phyloP scores from a whole-genome alignment of 306 rosid species.

The Macrotyloma uniflorum region DNA sequence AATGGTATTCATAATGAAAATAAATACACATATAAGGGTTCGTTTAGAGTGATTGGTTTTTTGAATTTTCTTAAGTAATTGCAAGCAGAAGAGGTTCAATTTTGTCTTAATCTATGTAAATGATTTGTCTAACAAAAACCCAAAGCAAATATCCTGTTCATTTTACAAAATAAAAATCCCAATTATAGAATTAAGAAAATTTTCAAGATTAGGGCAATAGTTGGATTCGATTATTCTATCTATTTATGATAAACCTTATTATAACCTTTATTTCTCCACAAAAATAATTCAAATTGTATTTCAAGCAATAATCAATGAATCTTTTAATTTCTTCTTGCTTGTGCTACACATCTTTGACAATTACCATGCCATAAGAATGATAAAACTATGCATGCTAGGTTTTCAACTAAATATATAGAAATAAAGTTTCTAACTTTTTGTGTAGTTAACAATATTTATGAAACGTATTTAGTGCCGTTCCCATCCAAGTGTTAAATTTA shows the following conservation, averaged over 20 bases:
- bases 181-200: not conserved
- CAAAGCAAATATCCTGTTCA: not conserved
- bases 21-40: too few species aligned
- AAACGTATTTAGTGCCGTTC: not conserved
- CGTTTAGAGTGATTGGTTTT: too few species aligned
- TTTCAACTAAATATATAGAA: not conserved
- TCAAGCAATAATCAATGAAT: not conserved
- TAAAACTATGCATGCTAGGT: not conserved
- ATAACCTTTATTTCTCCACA: not conserved
- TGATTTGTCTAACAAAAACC: not conserved
- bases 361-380: not conserved
- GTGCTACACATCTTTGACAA: not conserved
- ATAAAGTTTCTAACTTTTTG: not conserved
- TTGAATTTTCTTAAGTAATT: too few species aligned
- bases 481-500: not conserved
- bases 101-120: too few species aligned
- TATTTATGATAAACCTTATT: not conserved
- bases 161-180: not conserved
- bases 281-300: not conserved
- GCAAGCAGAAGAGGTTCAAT: too few species aligned
- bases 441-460: not conserved
- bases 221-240: not conserved
- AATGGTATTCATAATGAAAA: too few species aligned
- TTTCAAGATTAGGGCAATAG: not conserved
- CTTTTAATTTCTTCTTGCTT: not conserved